A percentile compares a stretch with the other conserved stretches of the same genome.
Evolutionary conservation across 2,329 filamentous ascomycete species (phyloP).

Genomic region (Nemania abortiva): DNA sequence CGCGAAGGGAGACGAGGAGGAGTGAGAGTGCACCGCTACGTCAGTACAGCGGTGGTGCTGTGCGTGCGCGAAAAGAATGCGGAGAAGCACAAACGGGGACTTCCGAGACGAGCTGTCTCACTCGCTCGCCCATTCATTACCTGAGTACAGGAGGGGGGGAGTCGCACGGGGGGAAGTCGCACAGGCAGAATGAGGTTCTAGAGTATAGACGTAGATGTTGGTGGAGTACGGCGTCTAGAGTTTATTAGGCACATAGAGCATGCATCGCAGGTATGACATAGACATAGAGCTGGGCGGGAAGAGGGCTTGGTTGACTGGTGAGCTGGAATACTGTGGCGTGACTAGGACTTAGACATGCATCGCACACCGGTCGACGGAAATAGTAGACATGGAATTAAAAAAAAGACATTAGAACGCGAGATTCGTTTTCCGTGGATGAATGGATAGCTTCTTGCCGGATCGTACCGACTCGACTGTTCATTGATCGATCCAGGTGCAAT

Average conservation of each 20-base stretch:
- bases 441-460: not conserved
- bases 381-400: not conserved
- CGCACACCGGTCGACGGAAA: not conserved
- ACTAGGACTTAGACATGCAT: slow-evolving; percentile 17
- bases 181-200: not conserved
- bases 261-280: not conserved
- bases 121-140: not conserved
- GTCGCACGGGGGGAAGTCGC: not conserved
- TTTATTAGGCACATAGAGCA: not conserved
- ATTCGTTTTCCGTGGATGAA: not conserved
- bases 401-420: not conserved
- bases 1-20: not conserved
- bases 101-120: not conserved
- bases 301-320: not conserved
- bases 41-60: not conserved
- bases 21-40: not conserved
- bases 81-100: not conserved
- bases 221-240: not conserved
- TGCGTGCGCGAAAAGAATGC: not conserved
- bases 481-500: no score
- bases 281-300: not conserved
- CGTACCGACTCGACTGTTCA: not conserved
- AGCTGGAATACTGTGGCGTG: slow-evolving; percentile 21
- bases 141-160: not conserved
- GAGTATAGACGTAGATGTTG: not conserved